Conservation (phyloP, 1,284 basidiomycete genomes). For the Volvariella volvacea region DNA sequence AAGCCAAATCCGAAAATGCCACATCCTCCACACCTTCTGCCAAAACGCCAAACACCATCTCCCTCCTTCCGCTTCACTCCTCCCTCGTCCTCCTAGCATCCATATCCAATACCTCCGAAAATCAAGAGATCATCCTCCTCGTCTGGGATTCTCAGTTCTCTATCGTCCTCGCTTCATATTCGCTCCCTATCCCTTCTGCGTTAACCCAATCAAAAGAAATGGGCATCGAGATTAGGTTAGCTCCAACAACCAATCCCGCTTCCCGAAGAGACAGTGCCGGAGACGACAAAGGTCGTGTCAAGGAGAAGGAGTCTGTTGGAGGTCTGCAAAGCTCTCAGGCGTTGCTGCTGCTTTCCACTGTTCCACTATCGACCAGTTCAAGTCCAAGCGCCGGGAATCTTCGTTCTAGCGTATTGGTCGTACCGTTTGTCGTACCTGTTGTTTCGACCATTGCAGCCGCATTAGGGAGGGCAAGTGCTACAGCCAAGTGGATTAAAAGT, state of each 20-base stretch:
- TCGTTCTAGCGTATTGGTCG: constrained; percentile 45
- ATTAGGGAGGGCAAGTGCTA: constrained; percentile 43
- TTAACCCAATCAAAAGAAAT: constrained; percentile 17
- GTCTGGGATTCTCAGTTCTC: constrained; percentile 72
- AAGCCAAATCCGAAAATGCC: constrained; percentile 3
- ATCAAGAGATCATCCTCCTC: constrained; percentile 50
- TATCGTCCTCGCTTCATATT: constrained; percentile 52
- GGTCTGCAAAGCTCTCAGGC: constrained; percentile 32
- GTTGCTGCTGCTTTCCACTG: constrained; percentile 47
- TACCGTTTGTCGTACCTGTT: constrained; percentile 45
- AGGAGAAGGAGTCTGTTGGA: constrained; percentile 9
- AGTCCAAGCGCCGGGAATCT: constrained; percentile 16
- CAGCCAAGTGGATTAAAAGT: constrained; percentile 42
- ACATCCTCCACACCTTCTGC: not conserved
- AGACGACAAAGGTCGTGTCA: too few relatives aligned
- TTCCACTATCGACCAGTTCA: constrained; percentile 8
- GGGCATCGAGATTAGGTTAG: constrained; percentile 1
- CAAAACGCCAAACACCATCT: constrained; percentile 20
- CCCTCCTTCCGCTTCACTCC: constrained; percentile 49
- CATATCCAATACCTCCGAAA: constrained; percentile 26
- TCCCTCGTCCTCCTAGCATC: constrained; percentile 58
- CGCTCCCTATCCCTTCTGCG: constrained; percentile 45
- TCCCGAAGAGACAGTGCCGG: constrained; percentile 25
- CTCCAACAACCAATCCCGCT: constrained; percentile 20
- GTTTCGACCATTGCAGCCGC: constrained; percentile 57